Base-by-base conservation (phyloP, 345 rosid genomes). In the Kandelia obovata region DNA sequence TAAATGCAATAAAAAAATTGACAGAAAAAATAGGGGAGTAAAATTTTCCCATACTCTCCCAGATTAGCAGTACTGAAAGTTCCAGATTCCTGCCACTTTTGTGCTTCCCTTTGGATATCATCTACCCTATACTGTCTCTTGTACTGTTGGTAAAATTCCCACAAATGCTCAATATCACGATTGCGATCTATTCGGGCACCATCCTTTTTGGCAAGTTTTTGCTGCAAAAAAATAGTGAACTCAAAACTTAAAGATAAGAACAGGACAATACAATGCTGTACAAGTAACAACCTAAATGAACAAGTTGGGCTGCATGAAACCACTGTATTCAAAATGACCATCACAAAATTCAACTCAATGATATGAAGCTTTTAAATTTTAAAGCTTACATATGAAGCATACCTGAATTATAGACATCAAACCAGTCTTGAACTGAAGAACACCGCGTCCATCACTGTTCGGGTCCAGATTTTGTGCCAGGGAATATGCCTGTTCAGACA, bases 341-440 rank as follows among this genome's bases (percentile, higher is more conserved):
- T n/a, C 19, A 59, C 27, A 46, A 59, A 27, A 30, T 53, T 37
- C 55, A 26, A 27, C 13, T 52, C 21, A 51, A 51, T 35, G 28
- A 32, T 62, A 47, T 39, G 77, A 35, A 56, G 43, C 28, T 23
- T 9, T 26, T 23, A 52, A 34, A 39, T 20, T 53, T 19, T 6
- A 59, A 66, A 47, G 17, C 25, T 60, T 25, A 39, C n/a, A 19
- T 15, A 43, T 11, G 17, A 43, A 56, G 9, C 65, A 47, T 80
- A 92, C 98, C 99, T 90, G 84, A 72, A 95, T 95, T 27, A 95
- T 81, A 34, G 96, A 95, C 94, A 79, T 84, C 86, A 95, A 83
- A 69, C 99, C 99, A 83, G 99, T 92, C 86, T 95, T 95, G 83
- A 95, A 95, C 73, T 95, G 99, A 71, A 95, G 96, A 73, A 95